These are phyloP conservation scores for Periconia macrospinosa DNA, from an alignment of 2,329 filamentous ascomycete genomes.

Conservation along the genomic window DNA sequence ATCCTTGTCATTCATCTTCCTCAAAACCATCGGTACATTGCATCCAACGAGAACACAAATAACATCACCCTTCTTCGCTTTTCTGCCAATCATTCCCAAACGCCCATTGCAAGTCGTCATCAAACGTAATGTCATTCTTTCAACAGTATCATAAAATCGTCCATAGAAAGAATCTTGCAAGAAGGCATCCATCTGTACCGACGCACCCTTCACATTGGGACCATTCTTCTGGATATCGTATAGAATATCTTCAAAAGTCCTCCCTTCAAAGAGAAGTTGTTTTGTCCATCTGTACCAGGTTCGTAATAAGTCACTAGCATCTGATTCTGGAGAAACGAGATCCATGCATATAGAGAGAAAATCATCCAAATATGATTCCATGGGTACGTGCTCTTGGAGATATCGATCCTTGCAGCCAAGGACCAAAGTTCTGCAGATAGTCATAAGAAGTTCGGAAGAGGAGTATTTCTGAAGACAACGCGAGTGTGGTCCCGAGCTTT, in stretches of 20 bases:
- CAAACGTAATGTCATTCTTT: background rate
- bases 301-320: background rate
- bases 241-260: background rate
- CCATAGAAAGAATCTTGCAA: background rate
- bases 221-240: background rate
- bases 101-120: background rate
- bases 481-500: background rate
- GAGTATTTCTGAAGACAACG: background rate
- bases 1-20: background rate
- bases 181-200: background rate
- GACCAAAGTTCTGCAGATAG: background rate
- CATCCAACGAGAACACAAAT: background rate
- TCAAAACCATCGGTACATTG: background rate
- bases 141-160: background rate
- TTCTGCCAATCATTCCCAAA: background rate
- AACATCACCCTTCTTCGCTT: background rate
- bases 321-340: background rate
- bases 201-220: background rate
- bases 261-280: background rate
- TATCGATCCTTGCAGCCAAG: background rate
- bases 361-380: background rate
- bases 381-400: background rate
- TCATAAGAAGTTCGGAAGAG: background rate
- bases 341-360: background rate
- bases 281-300: background rate